Percentiles rank a stretch among this genome's conserved stretches.
These are phyloP conservation scores for Dothistroma pini DNA, from an alignment of 2,329 filamentous ascomycete genomes.

Conservation along the genomic window DNA sequence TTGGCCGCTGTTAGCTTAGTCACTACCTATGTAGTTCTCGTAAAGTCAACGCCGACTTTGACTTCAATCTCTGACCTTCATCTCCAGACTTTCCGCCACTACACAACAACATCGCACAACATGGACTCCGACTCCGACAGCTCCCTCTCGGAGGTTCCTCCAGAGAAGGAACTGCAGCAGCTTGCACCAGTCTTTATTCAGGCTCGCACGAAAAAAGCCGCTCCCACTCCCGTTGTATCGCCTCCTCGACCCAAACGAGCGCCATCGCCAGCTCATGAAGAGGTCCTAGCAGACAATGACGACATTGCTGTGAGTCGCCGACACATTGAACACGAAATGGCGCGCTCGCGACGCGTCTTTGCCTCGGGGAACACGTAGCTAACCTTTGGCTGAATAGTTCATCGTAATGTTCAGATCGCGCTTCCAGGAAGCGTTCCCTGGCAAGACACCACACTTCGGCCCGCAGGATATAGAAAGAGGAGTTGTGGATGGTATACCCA, in stretches of 20 bases:
- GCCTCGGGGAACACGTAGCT: conserved; percentile 25
- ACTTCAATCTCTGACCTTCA: conserved; percentile 13
- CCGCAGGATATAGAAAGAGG: conserved; percentile 93
- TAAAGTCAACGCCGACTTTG: conserved; percentile 17
- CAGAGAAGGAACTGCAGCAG: conserved; percentile 51
- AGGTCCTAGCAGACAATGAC: conserved; percentile 81
- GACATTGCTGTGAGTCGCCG: conserved; percentile 77
- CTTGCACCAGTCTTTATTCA: conserved; percentile 37
- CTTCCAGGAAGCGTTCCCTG: conserved; percentile 84
- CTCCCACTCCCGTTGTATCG: conserved; percentile 43
- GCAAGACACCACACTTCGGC: conserved; percentile 82
- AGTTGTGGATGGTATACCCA: conserved; percentile 70
- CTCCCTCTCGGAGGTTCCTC: conserved; percentile 55
- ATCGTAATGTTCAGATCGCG: conserved; percentile 97
- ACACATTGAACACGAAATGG: conserved; percentile 25
- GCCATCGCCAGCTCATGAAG: conserved; percentile 86
- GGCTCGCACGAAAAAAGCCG: conserved; percentile 41
- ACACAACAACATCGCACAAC: conserved; percentile 39
- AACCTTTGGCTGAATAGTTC: conserved; percentile 64
- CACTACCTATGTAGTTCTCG: conserved; percentile 6
- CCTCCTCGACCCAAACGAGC: conserved; percentile 60
- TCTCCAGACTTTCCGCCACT: conserved; percentile 7
- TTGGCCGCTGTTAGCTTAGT: conserved; percentile 14
- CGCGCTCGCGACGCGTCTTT: conserved; percentile 31
- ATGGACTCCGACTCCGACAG: conserved; percentile 51